Base-by-base conservation (phyloP, 345 rosid species). In the Bretschneidera sinensis region DNA sequence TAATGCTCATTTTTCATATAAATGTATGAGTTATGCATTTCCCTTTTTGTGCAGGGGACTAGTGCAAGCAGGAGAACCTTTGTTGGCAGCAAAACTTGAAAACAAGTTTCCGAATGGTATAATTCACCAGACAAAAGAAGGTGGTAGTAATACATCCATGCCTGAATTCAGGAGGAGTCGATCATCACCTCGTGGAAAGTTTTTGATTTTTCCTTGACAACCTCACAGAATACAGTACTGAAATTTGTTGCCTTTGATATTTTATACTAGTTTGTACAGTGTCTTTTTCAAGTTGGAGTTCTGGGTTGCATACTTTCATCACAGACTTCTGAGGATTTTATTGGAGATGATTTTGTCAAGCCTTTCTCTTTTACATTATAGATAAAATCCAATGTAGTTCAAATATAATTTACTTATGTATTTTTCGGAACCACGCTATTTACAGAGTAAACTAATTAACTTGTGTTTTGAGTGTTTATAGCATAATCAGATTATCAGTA, bases 181-280 rank as follows among this genome's bases (percentile, higher is more conserved):
- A 56, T 89, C 89, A n/a, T 78, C 85, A 21, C 84, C 91, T 60
- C 87, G 86, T 0, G 86, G 86, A 53, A 86, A 84, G 68, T 79
- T 82, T 60, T 71, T 74, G 51, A 59, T 64, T 48, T 67, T 74
- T 56, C 79, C 88, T 43, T 82, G 77, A 78, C 66, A 60, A 52
- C 21, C 10, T 39, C 16, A 39, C 45, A 39, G 15, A 39, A 39
- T 11, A 39, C 45, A 39, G 16, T 5, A 11, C 6, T 39, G 6
- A 11, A 39, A 39, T 7, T 39, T 39, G 45, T 39, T 39, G 45
- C 45, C 45, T 5, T 1, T 9, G 16, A 39, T 39, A 11, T 1
- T 39, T 39, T 39, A 39, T 1, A 39, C 10, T n/a, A n/a, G n/a
- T 39, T 39, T 39, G 45, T 39, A 39, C 16, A 39, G 45, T 39